Evolutionary conservation across 306 rosid species (phyloP), one percentile per base, ranked within the genome.

Genomic region (Cucurbita moschata): DNA sequence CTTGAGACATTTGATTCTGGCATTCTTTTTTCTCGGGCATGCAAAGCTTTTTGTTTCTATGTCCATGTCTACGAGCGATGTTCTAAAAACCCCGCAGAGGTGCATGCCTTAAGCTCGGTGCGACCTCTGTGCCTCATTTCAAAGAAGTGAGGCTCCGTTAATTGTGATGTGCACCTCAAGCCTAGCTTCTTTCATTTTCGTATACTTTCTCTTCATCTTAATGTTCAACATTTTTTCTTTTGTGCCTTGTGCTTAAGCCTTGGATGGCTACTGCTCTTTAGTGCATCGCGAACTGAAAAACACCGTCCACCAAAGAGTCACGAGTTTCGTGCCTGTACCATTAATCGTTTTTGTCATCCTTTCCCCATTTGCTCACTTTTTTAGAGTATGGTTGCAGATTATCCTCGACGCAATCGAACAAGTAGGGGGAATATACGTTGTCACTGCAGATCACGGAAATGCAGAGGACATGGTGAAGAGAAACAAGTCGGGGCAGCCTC

Each of bases 391-490:
- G 76, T 63, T 85, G 88, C 86, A 95, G 99, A 89, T 88, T 59
- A 89, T 95, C 78, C 85, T 95, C 47, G 99, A 95, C 50, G 91
- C 97, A 40, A 76, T 91, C 5, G 93, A 89, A 85, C 90, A 89
- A 88, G 99, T 88, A 39, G 97, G 97, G 55, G 99, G 99, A 75
- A 95, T 95, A 78, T 95, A 88, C 75, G 90, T 91, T 12, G 96
- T 95, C n/a, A 95, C 99, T 15, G 99, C 99, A 47, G 99, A 95
- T 83, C 99, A 95, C 10, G 99, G 99, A 35, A 95, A 95, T 38
- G 99, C 99, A 3, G 99, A 95, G 80, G 99, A 95, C 78, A 95
- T 95, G 99, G 97, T 95, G 71, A 95, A 95, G 82, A 88, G 99
- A 78, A 88, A 87, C 63, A 95, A 95, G 81, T 64, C 89, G 0